phyloP scores from a whole-genome alignment of 345 rosid species.

The Punica granatum region DNA sequence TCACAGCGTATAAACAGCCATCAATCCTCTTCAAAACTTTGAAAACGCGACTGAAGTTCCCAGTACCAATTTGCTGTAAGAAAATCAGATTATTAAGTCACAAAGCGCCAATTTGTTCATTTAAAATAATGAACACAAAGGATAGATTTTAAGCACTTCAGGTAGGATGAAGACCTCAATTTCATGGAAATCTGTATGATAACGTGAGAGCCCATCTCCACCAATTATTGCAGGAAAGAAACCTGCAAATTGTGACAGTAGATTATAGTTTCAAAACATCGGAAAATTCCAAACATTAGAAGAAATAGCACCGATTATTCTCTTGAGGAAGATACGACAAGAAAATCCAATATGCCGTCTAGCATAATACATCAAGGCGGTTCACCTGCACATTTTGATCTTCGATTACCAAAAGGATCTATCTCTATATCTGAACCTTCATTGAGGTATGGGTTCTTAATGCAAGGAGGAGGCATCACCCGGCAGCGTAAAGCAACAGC shows the following conservation, averaged over 20 bases:
- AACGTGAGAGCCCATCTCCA: constrained; percentile 91
- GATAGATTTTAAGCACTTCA: neutral
- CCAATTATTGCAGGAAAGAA: constrained; percentile 47
- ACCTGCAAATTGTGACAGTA: constrained; percentile 30
- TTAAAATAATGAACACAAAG: neutral
- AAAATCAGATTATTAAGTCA: constrained; percentile 10
- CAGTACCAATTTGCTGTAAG: constrained; percentile 77
- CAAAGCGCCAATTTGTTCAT: neutral
- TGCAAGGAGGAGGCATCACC: constrained; percentile 92
- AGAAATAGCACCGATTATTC: neutral
- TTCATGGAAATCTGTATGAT: constrained; percentile 89
- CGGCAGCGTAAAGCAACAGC: constrained; percentile 84
- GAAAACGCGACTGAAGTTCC: constrained; percentile 82
- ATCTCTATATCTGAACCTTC: constrained; percentile 41
- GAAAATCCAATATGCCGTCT: neutral
- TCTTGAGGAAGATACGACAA: neutral
- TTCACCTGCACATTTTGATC: constrained; percentile 84
- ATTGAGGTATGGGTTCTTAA: constrained; percentile 73
- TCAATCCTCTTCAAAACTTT: constrained; percentile 92
- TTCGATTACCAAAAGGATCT: constrained; percentile 72
- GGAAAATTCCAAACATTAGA: neutral
- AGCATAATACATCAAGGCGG: neutral
- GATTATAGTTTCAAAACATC: neutral
- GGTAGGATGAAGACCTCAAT: constrained; percentile 49
- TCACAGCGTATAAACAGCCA: constrained; percentile 94